Conservation (phyloP, 768 basidiomycete genomes). For the Sarcodon aspratus region DNA sequence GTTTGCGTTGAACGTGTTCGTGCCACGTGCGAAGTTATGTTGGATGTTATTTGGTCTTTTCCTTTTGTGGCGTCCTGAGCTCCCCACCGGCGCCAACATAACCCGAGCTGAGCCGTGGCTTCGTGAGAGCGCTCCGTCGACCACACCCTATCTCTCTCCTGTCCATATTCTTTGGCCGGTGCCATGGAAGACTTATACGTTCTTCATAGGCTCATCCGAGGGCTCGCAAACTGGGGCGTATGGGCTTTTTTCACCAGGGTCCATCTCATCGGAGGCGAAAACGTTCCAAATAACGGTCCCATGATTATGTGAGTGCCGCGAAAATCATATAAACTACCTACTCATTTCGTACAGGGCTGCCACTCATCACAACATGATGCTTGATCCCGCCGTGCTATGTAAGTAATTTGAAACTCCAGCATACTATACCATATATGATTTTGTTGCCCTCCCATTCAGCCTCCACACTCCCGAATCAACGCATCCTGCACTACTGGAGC, state of each 20-base stretch:
- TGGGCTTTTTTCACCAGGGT: constrained; percentile 86
- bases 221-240: constrained; percentile 62
- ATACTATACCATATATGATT: background rate
- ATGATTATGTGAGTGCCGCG: constrained; percentile 70
- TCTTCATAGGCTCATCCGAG: constrained; percentile 62
- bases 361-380: constrained; percentile 93
- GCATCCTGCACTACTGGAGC: constrained; percentile 88
- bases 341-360: constrained; percentile 40
- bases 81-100: background rate
- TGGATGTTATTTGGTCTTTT: constrained; percentile 1
- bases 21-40: constrained; percentile 3
- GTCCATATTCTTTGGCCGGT: background rate
- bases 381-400: constrained; percentile 81
- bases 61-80: constrained; percentile 1
- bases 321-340: background rate
- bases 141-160: constrained; percentile 1
- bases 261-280: constrained; percentile 76
- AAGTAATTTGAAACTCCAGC: constrained; percentile 16
- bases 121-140: background rate
- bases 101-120: background rate
- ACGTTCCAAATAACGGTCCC: constrained; percentile 82
- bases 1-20: background rate
- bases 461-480: constrained; percentile 67
- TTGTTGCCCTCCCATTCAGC: constrained; percentile 25
- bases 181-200: constrained; percentile 24